These are phyloP conservation scores for Fusarium sp. DNA, from an alignment of 2,329 filamentous ascomycete genomes.

Conservation along the genomic window DNA sequence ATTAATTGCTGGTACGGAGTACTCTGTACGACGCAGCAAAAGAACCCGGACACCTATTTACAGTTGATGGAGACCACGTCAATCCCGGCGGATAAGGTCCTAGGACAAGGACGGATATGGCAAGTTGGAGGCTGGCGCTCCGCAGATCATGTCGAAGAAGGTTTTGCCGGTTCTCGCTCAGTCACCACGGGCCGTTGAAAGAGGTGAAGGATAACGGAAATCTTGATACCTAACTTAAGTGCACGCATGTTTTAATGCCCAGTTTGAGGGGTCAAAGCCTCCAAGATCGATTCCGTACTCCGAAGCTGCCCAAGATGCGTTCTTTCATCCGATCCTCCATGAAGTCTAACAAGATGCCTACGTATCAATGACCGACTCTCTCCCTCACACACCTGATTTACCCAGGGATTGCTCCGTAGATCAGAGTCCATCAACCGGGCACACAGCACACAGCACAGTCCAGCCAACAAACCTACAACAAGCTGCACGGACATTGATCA, in stretches of 20 bases:
- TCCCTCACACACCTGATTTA: not conserved
- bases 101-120: conserved; percentile 13
- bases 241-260: conserved; percentile 11
- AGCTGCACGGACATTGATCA: conserved; percentile 35
- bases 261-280: conserved; percentile 18
- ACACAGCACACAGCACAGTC: not conserved
- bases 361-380: not conserved
- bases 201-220: conserved; percentile 38
- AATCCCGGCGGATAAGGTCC: not conserved
- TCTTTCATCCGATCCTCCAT: not conserved
- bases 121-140: conserved; percentile 6
- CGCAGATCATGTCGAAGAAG: conserved; percentile 36
- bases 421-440: not conserved
- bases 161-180: conserved; percentile 23
- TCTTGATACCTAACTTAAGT: conserved; percentile 37
- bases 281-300: not conserved
- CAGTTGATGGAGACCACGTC: not conserved
- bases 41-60: not conserved
- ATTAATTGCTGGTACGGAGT: not conserved
- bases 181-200: conserved; percentile 34
- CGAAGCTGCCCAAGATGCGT: not conserved
- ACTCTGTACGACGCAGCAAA: not conserved
- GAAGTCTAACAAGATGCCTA: not conserved
- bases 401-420: not conserved
- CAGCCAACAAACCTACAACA: not conserved